Conservation (phyloP, 2,329 filamentous ascomycete genomes). For the Penicillium sp. region DNA sequence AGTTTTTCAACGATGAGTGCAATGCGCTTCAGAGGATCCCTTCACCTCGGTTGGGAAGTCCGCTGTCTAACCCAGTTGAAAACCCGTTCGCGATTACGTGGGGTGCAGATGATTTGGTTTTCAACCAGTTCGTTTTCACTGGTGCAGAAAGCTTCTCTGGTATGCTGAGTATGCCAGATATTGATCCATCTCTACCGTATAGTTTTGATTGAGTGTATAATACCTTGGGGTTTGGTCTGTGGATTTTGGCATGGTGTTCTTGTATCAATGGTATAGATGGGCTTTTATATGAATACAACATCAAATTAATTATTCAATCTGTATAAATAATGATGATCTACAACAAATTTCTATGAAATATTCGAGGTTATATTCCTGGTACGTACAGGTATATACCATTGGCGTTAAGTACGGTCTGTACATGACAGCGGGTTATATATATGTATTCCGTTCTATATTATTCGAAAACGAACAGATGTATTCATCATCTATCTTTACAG, state of each 20-base stretch:
- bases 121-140: not conserved
- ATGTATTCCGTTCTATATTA: slow-evolving; percentile 1
- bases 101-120: not conserved
- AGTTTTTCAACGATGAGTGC: slow-evolving; percentile 7
- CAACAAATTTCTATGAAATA: not conserved
- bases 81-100: not conserved
- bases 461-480: not conserved
- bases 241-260: not conserved
- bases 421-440: slow-evolving; percentile 3
- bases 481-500: not conserved
- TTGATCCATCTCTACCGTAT: not conserved
- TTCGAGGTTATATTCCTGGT: not conserved
- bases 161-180: not conserved
- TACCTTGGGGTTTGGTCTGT: not conserved
- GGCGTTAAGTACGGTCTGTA: slow-evolving; percentile 1
- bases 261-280: not conserved
- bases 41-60: not conserved
- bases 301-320: not conserved
- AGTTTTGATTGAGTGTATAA: not conserved
- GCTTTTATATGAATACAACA: not conserved
- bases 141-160: not conserved
- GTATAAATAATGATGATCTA: not conserved
- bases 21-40: not conserved
- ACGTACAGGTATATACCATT: slow-evolving; percentile 7
- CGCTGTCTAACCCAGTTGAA: not conserved